These are phyloP conservation scores for Aspergillus indologenus DNA, from an alignment of 495 filamentous ascomycete species.

Conservation along the genomic window DNA sequence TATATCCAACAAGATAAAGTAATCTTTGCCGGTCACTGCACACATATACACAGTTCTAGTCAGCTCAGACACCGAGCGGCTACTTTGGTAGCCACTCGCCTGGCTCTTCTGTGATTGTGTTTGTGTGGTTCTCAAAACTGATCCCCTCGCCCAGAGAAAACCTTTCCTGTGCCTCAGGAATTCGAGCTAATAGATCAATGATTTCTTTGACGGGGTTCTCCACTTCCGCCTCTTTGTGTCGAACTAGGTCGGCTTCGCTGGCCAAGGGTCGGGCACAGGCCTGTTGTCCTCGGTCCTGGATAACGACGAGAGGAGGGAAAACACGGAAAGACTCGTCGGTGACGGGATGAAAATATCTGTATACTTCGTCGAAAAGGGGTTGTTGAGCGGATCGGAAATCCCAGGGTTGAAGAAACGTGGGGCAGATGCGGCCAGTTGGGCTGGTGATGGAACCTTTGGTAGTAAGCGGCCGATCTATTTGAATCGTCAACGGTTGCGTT, in stretches of 20 bases:
- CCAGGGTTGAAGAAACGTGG: not conserved
- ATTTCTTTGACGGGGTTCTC: slow-evolving; percentile 9
- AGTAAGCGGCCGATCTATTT: slow-evolving; percentile 1
- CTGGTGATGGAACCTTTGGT: slow-evolving; percentile 11
- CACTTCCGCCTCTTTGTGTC: slow-evolving; percentile 7
- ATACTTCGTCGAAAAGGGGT: slow-evolving; percentile 3
- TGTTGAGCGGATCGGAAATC: slow-evolving; percentile 1
- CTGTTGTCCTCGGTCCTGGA: slow-evolving; percentile 4
- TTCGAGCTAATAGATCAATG: not conserved
- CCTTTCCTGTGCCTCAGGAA: not conserved
- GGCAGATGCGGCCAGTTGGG: slow-evolving; percentile 9
- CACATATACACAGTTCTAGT: slow-evolving; percentile 5
- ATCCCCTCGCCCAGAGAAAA: slow-evolving; percentile 4
- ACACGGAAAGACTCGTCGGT: slow-evolving; percentile 4
- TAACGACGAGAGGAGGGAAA: not conserved
- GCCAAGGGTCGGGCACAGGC: slow-evolving; percentile 2
- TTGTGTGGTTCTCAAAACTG: slow-evolving; percentile 2
- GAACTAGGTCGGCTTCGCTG: not conserved
- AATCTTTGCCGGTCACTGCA: not conserved
- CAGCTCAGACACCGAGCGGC: not conserved
- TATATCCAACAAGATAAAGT: slow-evolving; percentile 7
- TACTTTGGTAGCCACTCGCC: not conserved
- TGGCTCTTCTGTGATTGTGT: slow-evolving; percentile 5
- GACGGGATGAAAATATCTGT: slow-evolving; percentile 3
- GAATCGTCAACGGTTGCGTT: slow-evolving; percentile 6